Evolutionary conservation across 306 rosid species (phyloP).

Genomic region (Arachis hypogaea): DNA sequence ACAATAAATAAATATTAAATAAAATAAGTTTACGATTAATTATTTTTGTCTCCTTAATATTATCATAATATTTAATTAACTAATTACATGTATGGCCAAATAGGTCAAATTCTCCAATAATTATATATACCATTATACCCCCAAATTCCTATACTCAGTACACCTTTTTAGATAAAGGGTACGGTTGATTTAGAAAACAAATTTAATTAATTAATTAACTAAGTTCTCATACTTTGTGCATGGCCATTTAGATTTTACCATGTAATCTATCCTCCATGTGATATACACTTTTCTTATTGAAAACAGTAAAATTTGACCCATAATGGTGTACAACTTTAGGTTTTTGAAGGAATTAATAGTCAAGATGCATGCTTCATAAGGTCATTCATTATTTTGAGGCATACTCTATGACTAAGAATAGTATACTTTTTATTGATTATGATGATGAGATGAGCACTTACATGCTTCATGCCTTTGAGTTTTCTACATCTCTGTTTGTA

Average conservation of each 20-base stretch:
- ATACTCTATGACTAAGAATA: slow-evolving; percentile 6
- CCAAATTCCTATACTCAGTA: too few species aligned
- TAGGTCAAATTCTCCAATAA: too few species aligned
- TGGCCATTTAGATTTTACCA: neutral
- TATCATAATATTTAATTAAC: too few species aligned
- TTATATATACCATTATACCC: too few species aligned
- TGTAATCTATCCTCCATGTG: neutral
- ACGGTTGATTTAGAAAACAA: too few species aligned
- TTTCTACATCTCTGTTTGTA: neutral
- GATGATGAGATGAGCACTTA: neutral
- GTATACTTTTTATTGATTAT: neutral
- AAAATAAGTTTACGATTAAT: too few species aligned
- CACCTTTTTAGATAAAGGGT: neutral
- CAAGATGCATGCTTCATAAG: neutral
- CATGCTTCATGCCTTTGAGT: slow-evolving; percentile 6
- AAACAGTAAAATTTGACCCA: neutral
- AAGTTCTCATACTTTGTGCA: neutral
- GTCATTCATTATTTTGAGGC: slow-evolving; percentile 5
- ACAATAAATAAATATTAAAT: too few species aligned
- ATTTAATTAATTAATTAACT: neutral
- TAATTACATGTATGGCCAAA: too few species aligned
- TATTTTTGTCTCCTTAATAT: too few species aligned
- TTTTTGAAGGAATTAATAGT: neutral
- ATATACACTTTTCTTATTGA: neutral
- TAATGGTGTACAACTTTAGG: slow-evolving; percentile 5